Evolutionary conservation across 768 basidiomycete genomes (phyloP), one percentile per base, ranked within the genome.

Genomic region (Suillus ampliporus): DNA sequence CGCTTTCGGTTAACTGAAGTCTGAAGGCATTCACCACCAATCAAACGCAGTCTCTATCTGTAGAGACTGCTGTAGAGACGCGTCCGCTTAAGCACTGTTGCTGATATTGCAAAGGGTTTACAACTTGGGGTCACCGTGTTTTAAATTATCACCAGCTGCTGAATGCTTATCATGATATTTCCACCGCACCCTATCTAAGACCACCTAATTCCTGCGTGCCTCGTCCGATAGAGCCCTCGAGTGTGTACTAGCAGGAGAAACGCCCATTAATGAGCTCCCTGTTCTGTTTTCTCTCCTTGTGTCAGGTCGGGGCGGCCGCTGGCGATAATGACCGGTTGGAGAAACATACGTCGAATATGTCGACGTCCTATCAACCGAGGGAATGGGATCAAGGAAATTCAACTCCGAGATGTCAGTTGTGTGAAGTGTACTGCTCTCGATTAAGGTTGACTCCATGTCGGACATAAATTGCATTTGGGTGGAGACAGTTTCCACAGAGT

Each of bases 401-500:
- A 70, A 57, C 61, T 66, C 72, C 61, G 64, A 44, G 57, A 71
- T 71, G 57, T 67, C 58, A 59, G 68, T 68, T 3, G 64, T 31
- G 17, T 47, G 46, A 26, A 61, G 44, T 46, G 11, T 56, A 57
- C 28, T 37, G 43, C 31, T 48, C 17, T 57, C 14, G 31, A 31
- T 3, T 6, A 31, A 31, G 31, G 31, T 31, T n/a, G 23, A n/a
- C 14, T 31, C 46, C 15, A 48, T 28, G 21, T 59, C 63, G 28
- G 62, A 34, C 8, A 34, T 31, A 34, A 57, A 61, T 40, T 46
- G 56, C 37, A 62, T 34, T 43, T 31, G 51, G 34, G 67, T 62
- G 41, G 65, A 67, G 43, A 60, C 13, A 19, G 63, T 61, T 8
- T 71, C 63, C 2, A 48, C 34, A 7, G 69, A 65, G 34, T 31